Evolutionary conservation across 441 rosid species (phyloP), one percentile per base, ranked within the genome.

Genomic region (Daphne laureola): DNA sequence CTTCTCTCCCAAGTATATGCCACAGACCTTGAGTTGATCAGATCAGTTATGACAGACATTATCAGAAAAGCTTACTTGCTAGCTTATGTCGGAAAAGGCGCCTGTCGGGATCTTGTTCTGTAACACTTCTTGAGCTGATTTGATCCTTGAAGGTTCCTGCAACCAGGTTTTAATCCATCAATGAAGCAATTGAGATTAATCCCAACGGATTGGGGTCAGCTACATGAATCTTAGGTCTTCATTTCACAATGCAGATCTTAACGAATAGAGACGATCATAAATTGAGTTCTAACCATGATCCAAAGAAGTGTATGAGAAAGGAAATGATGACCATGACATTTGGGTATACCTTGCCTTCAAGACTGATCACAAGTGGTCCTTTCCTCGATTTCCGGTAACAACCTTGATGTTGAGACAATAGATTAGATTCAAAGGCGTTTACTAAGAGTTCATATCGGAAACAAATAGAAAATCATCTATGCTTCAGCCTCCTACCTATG

Each of bases 341-440:
- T 12, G 59, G 49, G 27, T 12, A 57, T 78, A 90, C 99, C 99
- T 87, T 90, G 67, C 97, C 95, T 66, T 80, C 67, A 31, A 93
- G 70, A 59, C 67, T 67, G 48, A 90, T 73, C 46, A 83, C 40
- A 2, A 85, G 82, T 54, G 87, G 76, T 58, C 86, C 97, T 51
- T 63, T 61, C 66, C 96, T 78, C 49, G 97, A 90, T 79, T 78
- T 63, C 45, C 96, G 87, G 73, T 77, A 78, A 61, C 84, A 81
- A 25, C 86, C 98, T 93, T 65, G 21, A 65, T 15, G 17, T 43
- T 40, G 53, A 69, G 27, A 52, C 27, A 26, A 46, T 71, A 54
- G 58, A 63, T 18, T 44, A 47, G 31, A 55, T 49, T 71, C 43
- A 76, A 65, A 49, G 14, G 38, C 38, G 12, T 6, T 6, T 7